Conservation (phyloP, 352 stramenopile species). For the Phytophthora brassicae region DNA sequence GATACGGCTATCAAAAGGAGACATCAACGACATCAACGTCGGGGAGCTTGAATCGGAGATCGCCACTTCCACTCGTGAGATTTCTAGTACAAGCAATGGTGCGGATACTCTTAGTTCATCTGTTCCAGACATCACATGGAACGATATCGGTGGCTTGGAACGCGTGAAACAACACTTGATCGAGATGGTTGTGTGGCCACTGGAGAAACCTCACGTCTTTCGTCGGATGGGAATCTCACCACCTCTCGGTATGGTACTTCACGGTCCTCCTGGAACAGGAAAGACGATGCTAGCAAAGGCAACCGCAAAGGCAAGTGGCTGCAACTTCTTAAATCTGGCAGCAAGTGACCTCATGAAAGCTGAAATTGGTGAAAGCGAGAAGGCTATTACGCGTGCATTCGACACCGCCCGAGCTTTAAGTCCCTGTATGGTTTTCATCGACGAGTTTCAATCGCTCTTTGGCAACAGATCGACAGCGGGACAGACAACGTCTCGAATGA, state of each 20-base stretch:
- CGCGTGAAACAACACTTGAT: constrained; percentile 74
- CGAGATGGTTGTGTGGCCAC: constrained; percentile 87
- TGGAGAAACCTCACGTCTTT: constrained; percentile 82
- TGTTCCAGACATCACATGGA: constrained; percentile 66
- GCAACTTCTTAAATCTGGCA: constrained; percentile 81
- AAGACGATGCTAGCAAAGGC: constrained; percentile 90
- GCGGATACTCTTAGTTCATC: constrained; percentile 44
- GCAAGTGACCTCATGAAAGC: constrained; percentile 81
- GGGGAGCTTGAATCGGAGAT: constrained; percentile 44
- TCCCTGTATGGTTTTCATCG: constrained; percentile 87
- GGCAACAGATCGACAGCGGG: constrained; percentile 73
- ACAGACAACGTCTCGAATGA: constrained; percentile 81
- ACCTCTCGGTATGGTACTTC: constrained; percentile 72
- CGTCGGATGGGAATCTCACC: constrained; percentile 78
- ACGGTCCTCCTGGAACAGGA: constrained; percentile 79
- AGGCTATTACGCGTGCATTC: constrained; percentile 72
- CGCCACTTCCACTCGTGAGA: constrained; percentile 43
- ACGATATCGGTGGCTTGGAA: constrained; percentile 73
- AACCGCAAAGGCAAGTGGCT: constrained; percentile 70
- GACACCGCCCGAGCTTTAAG: constrained; percentile 69
- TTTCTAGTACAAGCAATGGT: constrained; percentile 39
- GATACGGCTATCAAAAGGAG: constrained; percentile 10
- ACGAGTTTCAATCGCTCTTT: constrained; percentile 89
- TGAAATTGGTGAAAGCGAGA: constrained; percentile 86
- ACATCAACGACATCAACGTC: constrained; percentile 6